Evolutionary conservation across 768 basidiomycete genomes (phyloP).

Genomic region (Lentinula boryana): DNA sequence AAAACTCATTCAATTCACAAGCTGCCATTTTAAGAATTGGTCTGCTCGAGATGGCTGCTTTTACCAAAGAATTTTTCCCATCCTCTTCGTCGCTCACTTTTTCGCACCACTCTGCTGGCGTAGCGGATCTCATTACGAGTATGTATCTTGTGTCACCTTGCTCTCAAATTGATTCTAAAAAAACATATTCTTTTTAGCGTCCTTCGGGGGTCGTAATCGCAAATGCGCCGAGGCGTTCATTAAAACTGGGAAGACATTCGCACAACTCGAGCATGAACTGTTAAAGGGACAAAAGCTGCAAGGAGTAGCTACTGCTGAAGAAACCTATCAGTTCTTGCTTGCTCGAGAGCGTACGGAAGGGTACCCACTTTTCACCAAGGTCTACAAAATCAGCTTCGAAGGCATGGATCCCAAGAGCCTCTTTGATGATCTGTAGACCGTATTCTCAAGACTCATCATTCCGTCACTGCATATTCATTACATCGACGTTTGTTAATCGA

Average conservation of each 20-base stretch:
- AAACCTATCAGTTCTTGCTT: slow-evolving; percentile 9
- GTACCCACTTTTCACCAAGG: slow-evolving; percentile 10
- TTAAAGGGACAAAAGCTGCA: slow-evolving; percentile 12
- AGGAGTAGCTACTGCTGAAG: slow-evolving; percentile 8
- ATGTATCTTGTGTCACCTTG: background rate
- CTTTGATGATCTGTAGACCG: slow-evolving; percentile 9
- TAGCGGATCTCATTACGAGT: slow-evolving; percentile 12
- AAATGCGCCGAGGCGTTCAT: slow-evolving; percentile 12
- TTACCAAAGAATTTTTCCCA: slow-evolving; percentile 12
- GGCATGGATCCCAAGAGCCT: slow-evolving; percentile 9
- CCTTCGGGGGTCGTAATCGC: slow-evolving; percentile 11
- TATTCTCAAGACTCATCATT: background rate
- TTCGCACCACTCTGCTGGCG: slow-evolving; percentile 11
- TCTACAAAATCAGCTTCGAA: slow-evolving; percentile 12
- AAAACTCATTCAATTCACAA: background rate
- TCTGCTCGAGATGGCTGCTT: slow-evolving; percentile 9
- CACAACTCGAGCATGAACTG: slow-evolving; percentile 10
- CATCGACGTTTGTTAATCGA: background rate
- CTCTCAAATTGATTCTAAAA: background rate
- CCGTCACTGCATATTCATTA: background rate
- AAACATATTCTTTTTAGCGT: background rate
- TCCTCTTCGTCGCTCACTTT: slow-evolving; percentile 10
- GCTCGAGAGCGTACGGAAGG: slow-evolving; percentile 9
- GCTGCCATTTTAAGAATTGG: slow-evolving; percentile 10
- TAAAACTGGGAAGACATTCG: slow-evolving; percentile 10